Base-by-base conservation (phyloP, 2,329 filamentous ascomycete genomes). In the Aspergillus pseudoviridinutans region DNA sequence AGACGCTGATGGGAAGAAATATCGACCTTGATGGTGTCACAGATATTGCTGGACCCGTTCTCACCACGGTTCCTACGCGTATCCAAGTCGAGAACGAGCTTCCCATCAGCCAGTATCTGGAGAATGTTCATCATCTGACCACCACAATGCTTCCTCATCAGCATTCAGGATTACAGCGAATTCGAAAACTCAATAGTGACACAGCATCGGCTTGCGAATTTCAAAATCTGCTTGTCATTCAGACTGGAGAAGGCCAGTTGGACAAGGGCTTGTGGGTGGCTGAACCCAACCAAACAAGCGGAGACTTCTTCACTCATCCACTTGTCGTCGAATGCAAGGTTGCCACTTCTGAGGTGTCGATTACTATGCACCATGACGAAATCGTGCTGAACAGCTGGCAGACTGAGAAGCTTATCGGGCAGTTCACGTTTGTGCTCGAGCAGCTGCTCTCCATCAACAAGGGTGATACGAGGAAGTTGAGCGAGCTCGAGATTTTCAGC, bases 241-340 rank as follows among this genome's bases (percentile, higher is more conserved):
- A 77, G 53, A 63, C 68, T 2, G 64, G 59, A 8, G 66, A 73
- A 35, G 61, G 61, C 0, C 55, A 60, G 0, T 54, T 70, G 10
- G 55, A 68, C 51, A 62, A 62, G 17, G 57, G 62, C 1, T 61
- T 74, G 9, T 75, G 72, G 72, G 59, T 61, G 20, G 57, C 66
- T 17, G 65, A 71, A 58, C 63, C 68, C 25, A 83, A 86, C 59
- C 81, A 82, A 1, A 84, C 83, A 0, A 79, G 82, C 49, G 84
- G 87, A 62, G 78, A 80, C 57, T 81, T 81, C 66, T 80, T 80
- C 54, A 79, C 79, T 1, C 87, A 87, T 66, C 81, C 84, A 1
- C 79, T 89, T 32, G 87, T 88, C 77, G 73, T 88, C 22, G 85
- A 87, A 46, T 88, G 85, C 68, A 85, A 82, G 3, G 73, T 87